These are phyloP conservation scores for Eucommia ulmoides DNA, from an alignment of 257 asterid genomes.

Conservation along the genomic window DNA sequence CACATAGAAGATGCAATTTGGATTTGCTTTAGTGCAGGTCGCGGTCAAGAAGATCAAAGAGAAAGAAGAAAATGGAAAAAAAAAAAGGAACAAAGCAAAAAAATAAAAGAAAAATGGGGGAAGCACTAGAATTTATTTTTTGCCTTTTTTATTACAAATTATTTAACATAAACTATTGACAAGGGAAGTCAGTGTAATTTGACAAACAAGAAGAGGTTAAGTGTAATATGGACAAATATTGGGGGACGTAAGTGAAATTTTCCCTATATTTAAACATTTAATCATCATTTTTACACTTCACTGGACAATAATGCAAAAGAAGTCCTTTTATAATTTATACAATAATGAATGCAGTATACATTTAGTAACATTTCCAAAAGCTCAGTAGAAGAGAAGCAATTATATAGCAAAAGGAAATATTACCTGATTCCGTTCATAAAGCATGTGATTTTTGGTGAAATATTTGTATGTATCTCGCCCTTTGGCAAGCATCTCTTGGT, in stretches of 20 bases:
- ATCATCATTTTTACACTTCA: background rate
- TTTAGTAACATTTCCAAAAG: too few relatives aligned
- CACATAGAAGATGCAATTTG: too few relatives aligned
- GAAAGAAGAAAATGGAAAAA: too few relatives aligned
- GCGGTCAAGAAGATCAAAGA: too few relatives aligned
- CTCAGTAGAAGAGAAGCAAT: constrained; percentile 2
- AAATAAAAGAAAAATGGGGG: too few relatives aligned
- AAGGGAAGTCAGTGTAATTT: too few relatives aligned
- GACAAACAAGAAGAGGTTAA: too few relatives aligned
- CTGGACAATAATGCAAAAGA: background rate
- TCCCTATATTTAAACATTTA: background rate
- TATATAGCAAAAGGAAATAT: constrained; percentile 4
- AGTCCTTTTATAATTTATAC: background rate
- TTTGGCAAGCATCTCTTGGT: constrained; percentile 78
- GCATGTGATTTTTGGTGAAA: constrained; percentile 91
- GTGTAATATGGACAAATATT: background rate
- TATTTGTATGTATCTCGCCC: constrained; percentile 83
- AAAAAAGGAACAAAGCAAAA: too few relatives aligned
- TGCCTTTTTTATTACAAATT: too few relatives aligned
- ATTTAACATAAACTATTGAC: too few relatives aligned
- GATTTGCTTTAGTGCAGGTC: too few relatives aligned
- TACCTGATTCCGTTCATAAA: constrained; percentile 94
- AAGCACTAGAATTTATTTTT: too few relatives aligned
- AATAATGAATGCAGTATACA: background rate
- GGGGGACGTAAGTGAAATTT: background rate